phyloP scores from a whole-genome alignment of 2,329 filamentous ascomycete species.

The Scleromitrula shiraiana region DNA sequence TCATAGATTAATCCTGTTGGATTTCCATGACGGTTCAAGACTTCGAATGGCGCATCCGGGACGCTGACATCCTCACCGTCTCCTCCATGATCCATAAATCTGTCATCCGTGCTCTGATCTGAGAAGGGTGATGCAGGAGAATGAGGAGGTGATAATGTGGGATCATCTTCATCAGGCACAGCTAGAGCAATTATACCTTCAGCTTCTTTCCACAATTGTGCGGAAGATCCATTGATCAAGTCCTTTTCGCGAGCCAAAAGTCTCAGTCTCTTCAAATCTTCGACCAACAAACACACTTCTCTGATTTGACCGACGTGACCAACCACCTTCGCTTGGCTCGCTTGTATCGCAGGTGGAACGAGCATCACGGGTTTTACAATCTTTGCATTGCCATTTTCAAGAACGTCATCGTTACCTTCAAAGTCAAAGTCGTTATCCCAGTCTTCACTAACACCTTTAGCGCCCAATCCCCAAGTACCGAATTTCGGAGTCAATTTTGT shows the following conservation, averaged over 20 bases:
- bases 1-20: constrained; percentile 37
- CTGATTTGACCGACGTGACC: constrained; percentile 78
- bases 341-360: constrained; percentile 73
- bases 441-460: constrained; percentile 73
- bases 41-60: constrained; percentile 41
- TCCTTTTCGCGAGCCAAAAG: constrained; percentile 61
- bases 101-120: constrained; percentile 35
- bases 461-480: constrained; percentile 74
- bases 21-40: constrained; percentile 18
- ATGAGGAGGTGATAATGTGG: constrained; percentile 22
- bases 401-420: constrained; percentile 30
- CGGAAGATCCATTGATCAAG: constrained; percentile 52
- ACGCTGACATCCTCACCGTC: constrained; percentile 37
- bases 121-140: constrained; percentile 35
- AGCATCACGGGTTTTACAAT: constrained; percentile 45
- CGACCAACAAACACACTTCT: constrained; percentile 73
- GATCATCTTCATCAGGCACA: constrained; percentile 55
- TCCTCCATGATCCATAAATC: constrained; percentile 35
- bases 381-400: constrained; percentile 34
- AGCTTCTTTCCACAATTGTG: constrained; percentile 67
- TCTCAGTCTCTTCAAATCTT: constrained; percentile 72
- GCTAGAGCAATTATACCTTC: constrained; percentile 84
- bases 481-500: constrained; percentile 58
- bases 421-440: constrained; percentile 91
- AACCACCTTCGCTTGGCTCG: constrained; percentile 73